These are phyloP conservation scores for Colletotrichum chlorophyti DNA, from an alignment of 2,329 filamentous ascomycete genomes.

Conservation along the genomic window DNA sequence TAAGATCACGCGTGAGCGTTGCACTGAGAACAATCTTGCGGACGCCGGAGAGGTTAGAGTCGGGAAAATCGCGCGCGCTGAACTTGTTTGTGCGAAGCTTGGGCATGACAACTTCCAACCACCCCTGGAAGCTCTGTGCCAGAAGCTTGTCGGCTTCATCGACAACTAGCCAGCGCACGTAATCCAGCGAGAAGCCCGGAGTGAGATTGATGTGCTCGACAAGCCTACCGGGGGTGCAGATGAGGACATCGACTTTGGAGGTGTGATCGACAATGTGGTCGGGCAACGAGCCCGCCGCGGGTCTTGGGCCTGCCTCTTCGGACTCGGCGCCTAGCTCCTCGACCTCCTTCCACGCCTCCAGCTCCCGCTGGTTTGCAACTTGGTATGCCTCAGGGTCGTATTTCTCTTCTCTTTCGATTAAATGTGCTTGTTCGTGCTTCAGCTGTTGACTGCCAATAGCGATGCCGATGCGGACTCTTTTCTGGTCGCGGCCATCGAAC, in stretches of 20 bases:
- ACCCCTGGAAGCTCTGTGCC: constrained; percentile 91
- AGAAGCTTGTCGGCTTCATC: constrained; percentile 94
- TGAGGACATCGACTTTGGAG: constrained; percentile 84
- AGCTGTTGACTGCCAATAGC: constrained; percentile 84
- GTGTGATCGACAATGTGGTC: constrained; percentile 70
- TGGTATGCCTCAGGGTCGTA: constrained; percentile 72
- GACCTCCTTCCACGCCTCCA: constrained; percentile 50
- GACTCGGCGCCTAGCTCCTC: constrained; percentile 46
- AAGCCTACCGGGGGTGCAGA: constrained; percentile 89
- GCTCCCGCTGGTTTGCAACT: constrained; percentile 47
- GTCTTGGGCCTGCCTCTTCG: constrained; percentile 42
- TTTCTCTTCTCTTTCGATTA: constrained; percentile 53
- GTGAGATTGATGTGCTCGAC: constrained; percentile 91
- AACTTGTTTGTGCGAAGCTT: constrained; percentile 57
- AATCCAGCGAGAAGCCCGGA: constrained; percentile 78
- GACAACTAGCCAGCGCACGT: constrained; percentile 86
- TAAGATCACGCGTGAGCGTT: constrained; percentile 88
- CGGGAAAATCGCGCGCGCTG: constrained; percentile 59
- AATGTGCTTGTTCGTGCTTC: constrained; percentile 62
- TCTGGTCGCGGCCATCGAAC: constrained; percentile 61
- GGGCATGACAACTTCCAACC: constrained; percentile 77
- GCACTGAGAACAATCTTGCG: constrained; percentile 89
- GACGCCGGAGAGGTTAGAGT: constrained; percentile 61
- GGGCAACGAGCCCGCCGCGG: constrained; percentile 45
- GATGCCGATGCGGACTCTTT: constrained; percentile 78